Base-by-base conservation (phyloP, 352 stramenopile genomes). In the Globisporangium cylindrosporum region DNA sequence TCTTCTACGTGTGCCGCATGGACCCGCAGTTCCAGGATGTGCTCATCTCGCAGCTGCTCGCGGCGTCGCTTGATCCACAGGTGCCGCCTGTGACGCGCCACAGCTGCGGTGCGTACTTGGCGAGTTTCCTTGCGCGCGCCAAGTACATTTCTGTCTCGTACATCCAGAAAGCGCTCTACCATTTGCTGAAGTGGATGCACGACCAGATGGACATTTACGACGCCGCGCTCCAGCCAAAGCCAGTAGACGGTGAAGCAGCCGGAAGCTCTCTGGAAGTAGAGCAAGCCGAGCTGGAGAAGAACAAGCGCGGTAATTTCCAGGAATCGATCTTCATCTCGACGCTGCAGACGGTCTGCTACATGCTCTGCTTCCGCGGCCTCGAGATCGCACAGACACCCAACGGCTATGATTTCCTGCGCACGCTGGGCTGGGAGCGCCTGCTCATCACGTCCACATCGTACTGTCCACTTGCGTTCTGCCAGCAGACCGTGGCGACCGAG, bases 271-370 rank as follows among this genome's bases (percentile, higher is more conserved):
- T 66, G 12, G 66, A 82, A 58, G 56, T 29, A 6, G 20, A 71
- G 43, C 38, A 68, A 73, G 36, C 72, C 1, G 73, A 79, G 57
- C 63, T 67, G 4, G 74, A 79, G 27, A 73, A 43, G 38, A 62
- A 73, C 66, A 72, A 64, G 27, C 70, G 60, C 24, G 59, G 51
- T 0, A 60, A 62, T 29, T 91, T 92, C 57, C 81, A 91, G 29
- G 84, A 90, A 65, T 85, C 73, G 59, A 94, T 89, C 60, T 93
- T 83, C 74, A 83, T 93, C 60, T 92, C 84, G 0, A 89, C 86
- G 49, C 75, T 98, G 43, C 97, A 99, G 78, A 97, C 97, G 18
- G 93, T 97, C 43, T 99, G 98, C 80, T 99, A 99, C 79, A 91
- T 99, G 51, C 85, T 99, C 75, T 99, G 96, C 72, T 99, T 99